These are phyloP conservation scores for Penicillium antarcticum DNA, from an alignment of 495 filamentous ascomycete species.

Conservation along the genomic window DNA sequence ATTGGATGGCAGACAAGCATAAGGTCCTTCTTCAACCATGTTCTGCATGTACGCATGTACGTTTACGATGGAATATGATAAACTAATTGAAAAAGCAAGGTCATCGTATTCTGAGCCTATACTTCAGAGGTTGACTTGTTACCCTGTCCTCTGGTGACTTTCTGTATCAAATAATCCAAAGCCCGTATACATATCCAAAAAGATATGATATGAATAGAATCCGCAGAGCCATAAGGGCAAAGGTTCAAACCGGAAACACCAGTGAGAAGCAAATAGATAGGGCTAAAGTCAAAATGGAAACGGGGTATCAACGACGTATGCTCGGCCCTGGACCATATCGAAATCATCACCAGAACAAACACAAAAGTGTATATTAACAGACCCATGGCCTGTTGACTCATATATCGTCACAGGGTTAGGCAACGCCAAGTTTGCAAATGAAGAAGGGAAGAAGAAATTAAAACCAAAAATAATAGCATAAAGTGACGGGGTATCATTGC, in stretches of 20 bases:
- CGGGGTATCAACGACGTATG: constrained; percentile 43
- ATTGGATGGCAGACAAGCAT: not conserved
- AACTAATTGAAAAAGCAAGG: constrained; percentile 1
- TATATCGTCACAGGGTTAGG: constrained; percentile 21
- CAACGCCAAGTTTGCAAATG: constrained; percentile 23
- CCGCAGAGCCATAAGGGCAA: not conserved
- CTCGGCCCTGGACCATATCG: constrained; percentile 28
- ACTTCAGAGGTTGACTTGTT: constrained; percentile 12
- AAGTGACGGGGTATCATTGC: constrained; percentile 45
- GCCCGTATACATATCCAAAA: constrained; percentile 13
- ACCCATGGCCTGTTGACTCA: constrained; percentile 17
- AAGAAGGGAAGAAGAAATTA: constrained; percentile 10
- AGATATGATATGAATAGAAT: not conserved
- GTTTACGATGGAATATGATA: not conserved
- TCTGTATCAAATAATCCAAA: constrained; percentile 14
- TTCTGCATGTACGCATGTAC: not conserved
- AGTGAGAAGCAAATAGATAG: constrained; percentile 10
- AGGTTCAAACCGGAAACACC: not conserved
- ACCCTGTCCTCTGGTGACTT: constrained; percentile 11
- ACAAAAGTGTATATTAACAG: constrained; percentile 18
- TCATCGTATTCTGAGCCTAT: constrained; percentile 20
- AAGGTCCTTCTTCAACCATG: too few species aligned
- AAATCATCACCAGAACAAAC: constrained; percentile 5
- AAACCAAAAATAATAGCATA: constrained; percentile 21
- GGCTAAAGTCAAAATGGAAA: constrained; percentile 16